Evolutionary conservation across 2,329 filamentous ascomycete species (phyloP).

Genomic region (Arachnomyces sp.): DNA sequence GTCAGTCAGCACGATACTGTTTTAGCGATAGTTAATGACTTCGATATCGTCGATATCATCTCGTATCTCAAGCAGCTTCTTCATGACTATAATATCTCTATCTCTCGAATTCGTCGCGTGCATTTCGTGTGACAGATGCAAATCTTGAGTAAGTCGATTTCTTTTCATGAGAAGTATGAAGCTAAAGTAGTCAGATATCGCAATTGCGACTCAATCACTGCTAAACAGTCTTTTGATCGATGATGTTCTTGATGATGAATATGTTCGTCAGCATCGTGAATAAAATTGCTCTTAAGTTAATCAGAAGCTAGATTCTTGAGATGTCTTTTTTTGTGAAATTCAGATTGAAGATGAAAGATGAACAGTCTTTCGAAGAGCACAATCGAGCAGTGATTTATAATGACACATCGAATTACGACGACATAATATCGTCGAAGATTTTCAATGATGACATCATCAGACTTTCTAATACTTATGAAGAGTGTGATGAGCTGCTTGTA

Average conservation of each 20-base stretch:
- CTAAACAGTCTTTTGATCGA: constrained; percentile 19
- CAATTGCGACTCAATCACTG: constrained; percentile 11
- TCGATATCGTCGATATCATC: constrained; percentile 24
- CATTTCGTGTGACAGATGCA: constrained; percentile 29
- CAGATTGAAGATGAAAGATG: too few species aligned
- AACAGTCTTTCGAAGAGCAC: too few species aligned
- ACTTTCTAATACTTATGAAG: too few species aligned
- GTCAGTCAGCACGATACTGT: constrained; percentile 24
- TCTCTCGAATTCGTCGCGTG: constrained; percentile 19
- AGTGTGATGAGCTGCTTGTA: too few species aligned
- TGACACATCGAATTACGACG: too few species aligned
- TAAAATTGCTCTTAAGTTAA: too few species aligned
- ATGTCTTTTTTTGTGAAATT: too few species aligned
- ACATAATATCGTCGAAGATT: too few species aligned
- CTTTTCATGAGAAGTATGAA: constrained; percentile 1
- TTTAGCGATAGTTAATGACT: constrained; percentile 25
- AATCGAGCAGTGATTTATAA: too few species aligned
- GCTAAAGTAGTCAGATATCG: constrained; percentile 13
- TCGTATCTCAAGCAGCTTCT: constrained; percentile 31
- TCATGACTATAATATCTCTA: constrained; percentile 25
- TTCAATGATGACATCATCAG: too few species aligned
- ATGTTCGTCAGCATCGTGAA: constrained; percentile 18
- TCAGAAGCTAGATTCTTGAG: too few species aligned
- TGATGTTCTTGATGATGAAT: constrained; percentile 18
- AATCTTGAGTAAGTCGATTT: constrained; percentile 13